Evolutionary conservation across 1,139 yeast genomes (phyloP).

Genomic region (Geotrichum phurueaensis): DNA sequence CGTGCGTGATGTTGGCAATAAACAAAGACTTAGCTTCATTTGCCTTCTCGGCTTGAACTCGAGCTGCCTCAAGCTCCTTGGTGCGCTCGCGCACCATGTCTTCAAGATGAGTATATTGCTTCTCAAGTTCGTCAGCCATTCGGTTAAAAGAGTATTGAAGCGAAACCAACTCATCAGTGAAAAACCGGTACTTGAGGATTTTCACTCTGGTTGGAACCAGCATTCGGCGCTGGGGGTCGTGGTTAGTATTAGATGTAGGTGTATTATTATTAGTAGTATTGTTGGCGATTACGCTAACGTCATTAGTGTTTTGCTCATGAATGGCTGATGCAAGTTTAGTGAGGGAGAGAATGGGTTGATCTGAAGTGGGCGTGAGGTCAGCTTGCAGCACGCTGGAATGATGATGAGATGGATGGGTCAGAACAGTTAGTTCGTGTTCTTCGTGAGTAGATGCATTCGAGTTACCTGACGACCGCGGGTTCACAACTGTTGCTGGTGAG

Average conservation of each 20-base stretch:
- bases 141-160: constrained; percentile 82
- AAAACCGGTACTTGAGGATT: constrained; percentile 38
- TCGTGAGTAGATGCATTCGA: neutral
- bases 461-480: neutral
- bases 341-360: neutral
- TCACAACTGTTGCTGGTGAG: constrained; percentile 4
- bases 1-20: constrained; percentile 94
- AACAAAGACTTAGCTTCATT: constrained; percentile 92
- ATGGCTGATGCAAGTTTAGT: neutral
- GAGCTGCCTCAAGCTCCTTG: constrained; percentile 80
- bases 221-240: neutral
- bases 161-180: constrained; percentile 82
- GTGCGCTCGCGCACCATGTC: constrained; percentile 88
- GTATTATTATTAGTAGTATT: neutral
- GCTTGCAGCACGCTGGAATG: neutral
- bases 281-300: neutral
- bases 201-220: constrained; percentile 17
- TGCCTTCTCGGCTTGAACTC: constrained; percentile 85
- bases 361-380: neutral
- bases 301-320: neutral
- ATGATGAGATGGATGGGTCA: neutral
- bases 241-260: neutral
- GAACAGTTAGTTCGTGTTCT: neutral
- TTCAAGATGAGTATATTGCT: constrained; percentile 77
- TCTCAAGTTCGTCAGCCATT: constrained; percentile 82